Evolutionary conservation across 306 rosid genomes (phyloP).

Genomic region (Calophaca sinica): DNA sequence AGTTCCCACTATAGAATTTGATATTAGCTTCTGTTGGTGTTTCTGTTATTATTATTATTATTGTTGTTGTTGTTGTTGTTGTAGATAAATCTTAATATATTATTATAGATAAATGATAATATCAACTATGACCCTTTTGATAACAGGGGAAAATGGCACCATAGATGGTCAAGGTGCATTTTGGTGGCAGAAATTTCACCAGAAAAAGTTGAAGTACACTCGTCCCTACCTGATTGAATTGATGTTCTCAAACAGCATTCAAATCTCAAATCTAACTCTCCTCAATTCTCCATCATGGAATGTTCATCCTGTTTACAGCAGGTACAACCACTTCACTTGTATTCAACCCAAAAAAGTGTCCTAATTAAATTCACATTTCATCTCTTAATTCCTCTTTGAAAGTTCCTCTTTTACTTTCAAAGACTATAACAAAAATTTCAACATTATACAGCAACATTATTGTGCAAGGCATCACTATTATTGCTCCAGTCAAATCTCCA

Average conservation of each 20-base stretch:
- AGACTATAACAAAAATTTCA: conserved; percentile 19
- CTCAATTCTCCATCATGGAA: conserved; percentile 82
- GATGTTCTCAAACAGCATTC: conserved; percentile 68
- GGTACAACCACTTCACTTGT: conserved; percentile 56
- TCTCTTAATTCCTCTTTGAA: background rate
- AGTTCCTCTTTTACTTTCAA: background rate
- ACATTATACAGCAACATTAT: conserved; percentile 64
- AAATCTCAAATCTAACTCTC: conserved; percentile 76
- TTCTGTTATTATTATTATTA: background rate
- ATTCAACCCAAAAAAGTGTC: background rate
- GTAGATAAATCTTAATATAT: background rate
- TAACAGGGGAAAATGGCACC: conserved; percentile 75
- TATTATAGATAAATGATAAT: too few relatives aligned
- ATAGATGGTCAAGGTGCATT: conserved; percentile 84
- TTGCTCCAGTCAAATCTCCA: conserved; percentile 83
- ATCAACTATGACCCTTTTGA: conserved; percentile 20
- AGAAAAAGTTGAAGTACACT: conserved; percentile 66
- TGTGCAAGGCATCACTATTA: conserved; percentile 73
- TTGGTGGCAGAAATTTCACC: conserved; percentile 81
- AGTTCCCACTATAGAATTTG: too few relatives aligned
- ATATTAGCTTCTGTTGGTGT: background rate
- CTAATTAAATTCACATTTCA: too few relatives aligned
- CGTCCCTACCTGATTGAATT: conserved; percentile 82
- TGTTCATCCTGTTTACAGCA: conserved; percentile 82
- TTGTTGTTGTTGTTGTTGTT: too few relatives aligned